Evolutionary conservation across 495 filamentous ascomycete species (phyloP).

Genomic region (Xylaria telfairii): DNA sequence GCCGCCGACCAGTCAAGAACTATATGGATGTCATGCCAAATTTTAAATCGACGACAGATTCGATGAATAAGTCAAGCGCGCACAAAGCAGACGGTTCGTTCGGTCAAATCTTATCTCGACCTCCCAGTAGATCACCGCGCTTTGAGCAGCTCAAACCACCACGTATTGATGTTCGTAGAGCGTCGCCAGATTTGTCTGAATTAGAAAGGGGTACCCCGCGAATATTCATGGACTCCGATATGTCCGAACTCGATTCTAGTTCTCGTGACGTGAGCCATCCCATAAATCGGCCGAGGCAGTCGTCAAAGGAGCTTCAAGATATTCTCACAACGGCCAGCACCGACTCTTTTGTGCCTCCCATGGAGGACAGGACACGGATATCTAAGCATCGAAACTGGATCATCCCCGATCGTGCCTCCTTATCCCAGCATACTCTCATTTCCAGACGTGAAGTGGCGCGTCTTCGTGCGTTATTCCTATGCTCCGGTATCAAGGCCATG

Average conservation of each 20-base stretch:
- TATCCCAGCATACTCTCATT: constrained; percentile 45
- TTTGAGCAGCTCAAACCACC: constrained; percentile 67
- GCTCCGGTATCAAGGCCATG: constrained; percentile 83
- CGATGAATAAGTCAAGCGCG: constrained; percentile 23
- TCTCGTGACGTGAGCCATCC: constrained; percentile 6
- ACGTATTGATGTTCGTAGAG: constrained; percentile 63
- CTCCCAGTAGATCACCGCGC: constrained; percentile 50
- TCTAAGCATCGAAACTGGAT: constrained; percentile 69
- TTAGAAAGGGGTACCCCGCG: constrained; percentile 32
- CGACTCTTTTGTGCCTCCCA: neutral
- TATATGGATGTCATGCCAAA: constrained; percentile 50
- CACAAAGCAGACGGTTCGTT: constrained; percentile 27
- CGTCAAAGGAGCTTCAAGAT: constrained; percentile 36
- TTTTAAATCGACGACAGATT: constrained; percentile 36
- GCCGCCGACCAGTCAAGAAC: constrained; percentile 37
- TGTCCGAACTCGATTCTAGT: constrained; percentile 47
- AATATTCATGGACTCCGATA: constrained; percentile 35
- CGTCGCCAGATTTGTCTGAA: constrained; percentile 52
- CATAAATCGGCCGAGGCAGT: constrained; percentile 14
- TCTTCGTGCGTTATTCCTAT: constrained; percentile 74
- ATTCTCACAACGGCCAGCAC: constrained; percentile 30
- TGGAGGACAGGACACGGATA: constrained; percentile 34
- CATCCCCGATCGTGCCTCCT: constrained; percentile 66
- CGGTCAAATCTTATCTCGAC: constrained; percentile 33
- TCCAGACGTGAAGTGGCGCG: constrained; percentile 76